Percentiles rank a stretch among this genome's conserved stretches.
Conservation (phyloP, 352 stramenopile species). For the Pythium coloratum region DNA sequence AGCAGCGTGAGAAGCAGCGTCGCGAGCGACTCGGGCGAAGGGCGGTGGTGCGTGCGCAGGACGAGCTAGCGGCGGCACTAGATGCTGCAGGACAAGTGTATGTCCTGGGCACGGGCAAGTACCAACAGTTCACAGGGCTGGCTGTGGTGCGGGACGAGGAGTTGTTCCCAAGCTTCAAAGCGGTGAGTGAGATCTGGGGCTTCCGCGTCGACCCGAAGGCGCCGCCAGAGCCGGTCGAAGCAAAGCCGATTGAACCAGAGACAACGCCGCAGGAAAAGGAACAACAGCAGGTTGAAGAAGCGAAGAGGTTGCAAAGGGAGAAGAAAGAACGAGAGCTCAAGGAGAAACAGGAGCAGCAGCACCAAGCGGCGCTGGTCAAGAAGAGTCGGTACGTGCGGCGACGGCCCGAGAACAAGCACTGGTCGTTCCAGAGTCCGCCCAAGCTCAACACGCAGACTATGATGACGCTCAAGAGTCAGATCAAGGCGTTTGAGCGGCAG, state of each 20-base stretch:
- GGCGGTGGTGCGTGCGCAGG: slow-evolving; percentile 68
- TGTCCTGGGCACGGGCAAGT: slow-evolving; percentile 85
- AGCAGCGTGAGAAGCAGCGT: slow-evolving; percentile 72
- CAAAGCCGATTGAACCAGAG: background rate
- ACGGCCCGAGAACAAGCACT: slow-evolving; percentile 65
- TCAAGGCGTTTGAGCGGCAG: slow-evolving; percentile 17
- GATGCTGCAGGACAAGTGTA: slow-evolving; percentile 93
- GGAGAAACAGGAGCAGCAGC: slow-evolving; percentile 7
- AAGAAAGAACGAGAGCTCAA: slow-evolving; percentile 10
- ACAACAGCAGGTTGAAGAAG: slow-evolving; percentile 4
- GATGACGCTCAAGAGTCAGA: slow-evolving; percentile 24
- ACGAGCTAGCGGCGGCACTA: slow-evolving; percentile 84
- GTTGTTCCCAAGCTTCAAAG: slow-evolving; percentile 61
- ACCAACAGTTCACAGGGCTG: slow-evolving; percentile 78
- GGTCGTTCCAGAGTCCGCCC: slow-evolving; percentile 62
- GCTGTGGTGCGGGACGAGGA: slow-evolving; percentile 48
- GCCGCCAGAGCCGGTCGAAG: background rate
- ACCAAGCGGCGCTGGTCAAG: slow-evolving; percentile 6
- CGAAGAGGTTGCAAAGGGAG: slow-evolving; percentile 5
- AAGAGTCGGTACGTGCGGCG: slow-evolving; percentile 51
- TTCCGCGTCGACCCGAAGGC: slow-evolving; percentile 40
- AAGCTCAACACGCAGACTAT: slow-evolving; percentile 53
- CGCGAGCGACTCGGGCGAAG: slow-evolving; percentile 42
- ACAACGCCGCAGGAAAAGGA: slow-evolving; percentile 4
- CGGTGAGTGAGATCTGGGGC: slow-evolving; percentile 65